Base-by-base conservation (phyloP, 2,329 filamentous ascomycete genomes). In the Cordyceps tenuipes region DNA sequence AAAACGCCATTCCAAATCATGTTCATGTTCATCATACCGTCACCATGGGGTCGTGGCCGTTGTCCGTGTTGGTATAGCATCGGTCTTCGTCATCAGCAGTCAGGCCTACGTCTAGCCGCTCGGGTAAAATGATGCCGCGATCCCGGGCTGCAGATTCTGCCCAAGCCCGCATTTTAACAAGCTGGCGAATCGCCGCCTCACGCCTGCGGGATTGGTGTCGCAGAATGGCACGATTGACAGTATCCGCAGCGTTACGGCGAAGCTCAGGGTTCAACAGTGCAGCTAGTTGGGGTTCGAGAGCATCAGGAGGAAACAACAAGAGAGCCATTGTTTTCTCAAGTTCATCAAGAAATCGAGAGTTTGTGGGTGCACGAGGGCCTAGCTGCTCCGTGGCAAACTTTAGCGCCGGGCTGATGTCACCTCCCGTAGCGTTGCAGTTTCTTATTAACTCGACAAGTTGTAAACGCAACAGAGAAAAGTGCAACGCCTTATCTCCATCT, bases 381-480 rank as follows among this genome's bases (percentile, higher is more conserved):
- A 99, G 82, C 67, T 97, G 88, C 41, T 87, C 84, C 0, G 89
- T 91, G 1, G 94, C 94, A 74, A 99, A 99, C 61, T 87, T 85
- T 57, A 99, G 76, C 1, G 91, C 94, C 7, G 88, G 85, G 10
- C 73, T 84, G 58, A 96, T 91, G 66, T 96, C 90, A 34, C 85
- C 84, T 59, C 84, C 80, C 44, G 79, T 79, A 12, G 82, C 78
- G 59, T 84, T 90, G 73, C 89, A 91, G 46, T 78, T 79, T 39
- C 91, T 86, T 67, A 99, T 99, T 57, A 97, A 81, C 76, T 99
- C 94, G 60, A 99, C 89, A 6, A 99, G 82, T 72, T 99, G 94
- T 44, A 99, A 81, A 41, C 93, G 88, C 51, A 99, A 79, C 5
- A 99, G 79, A 1, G 90, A 85, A 73, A 99, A 99, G 72, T 97